Evolutionary conservation across 305 asterid genomes (phyloP).

Genomic region (Fraxinus latifolia): DNA sequence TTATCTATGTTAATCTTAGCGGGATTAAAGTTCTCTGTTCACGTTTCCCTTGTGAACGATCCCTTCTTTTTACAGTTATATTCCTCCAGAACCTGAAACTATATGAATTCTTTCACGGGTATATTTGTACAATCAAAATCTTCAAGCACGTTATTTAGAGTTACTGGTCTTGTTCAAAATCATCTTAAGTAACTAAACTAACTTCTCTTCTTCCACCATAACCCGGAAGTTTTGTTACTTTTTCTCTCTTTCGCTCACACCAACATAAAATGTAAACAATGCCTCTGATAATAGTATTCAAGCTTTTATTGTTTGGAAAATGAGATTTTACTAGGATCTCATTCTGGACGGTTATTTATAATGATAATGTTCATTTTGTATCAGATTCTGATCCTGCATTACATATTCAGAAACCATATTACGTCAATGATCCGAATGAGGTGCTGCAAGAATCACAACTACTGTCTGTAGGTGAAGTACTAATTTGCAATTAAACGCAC

Average conservation of each 20-base stretch:
- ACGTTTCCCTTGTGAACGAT: neutral
- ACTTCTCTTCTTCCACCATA: neutral
- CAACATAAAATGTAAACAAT: neutral
- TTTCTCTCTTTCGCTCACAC: neutral
- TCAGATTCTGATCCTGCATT: conserved; percentile 41
- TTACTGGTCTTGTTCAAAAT: neutral
- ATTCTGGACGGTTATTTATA: neutral
- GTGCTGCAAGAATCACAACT: conserved; percentile 57
- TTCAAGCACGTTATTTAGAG: neutral
- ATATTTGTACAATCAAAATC: neutral
- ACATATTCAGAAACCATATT: conserved; percentile 42
- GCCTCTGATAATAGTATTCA: neutral
- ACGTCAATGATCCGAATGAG: conserved; percentile 45
- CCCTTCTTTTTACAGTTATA: neutral
- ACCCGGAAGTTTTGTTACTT: neutral
- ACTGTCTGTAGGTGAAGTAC: conserved; percentile 54
- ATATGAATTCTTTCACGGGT: neutral
- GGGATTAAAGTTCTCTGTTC: neutral
- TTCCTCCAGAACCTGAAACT: neutral
- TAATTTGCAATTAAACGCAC: neutral
- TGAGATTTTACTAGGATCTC: neutral
- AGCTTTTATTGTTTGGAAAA: neutral
- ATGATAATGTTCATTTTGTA: neutral
- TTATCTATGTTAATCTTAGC: neutral
- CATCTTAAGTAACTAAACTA: neutral